A percentile compares a stretch with the other conserved stretches of the same genome.
Conservation (phyloP, 176 grass and related monocot species). For the Rhipidocladum racemiflorum region DNA sequence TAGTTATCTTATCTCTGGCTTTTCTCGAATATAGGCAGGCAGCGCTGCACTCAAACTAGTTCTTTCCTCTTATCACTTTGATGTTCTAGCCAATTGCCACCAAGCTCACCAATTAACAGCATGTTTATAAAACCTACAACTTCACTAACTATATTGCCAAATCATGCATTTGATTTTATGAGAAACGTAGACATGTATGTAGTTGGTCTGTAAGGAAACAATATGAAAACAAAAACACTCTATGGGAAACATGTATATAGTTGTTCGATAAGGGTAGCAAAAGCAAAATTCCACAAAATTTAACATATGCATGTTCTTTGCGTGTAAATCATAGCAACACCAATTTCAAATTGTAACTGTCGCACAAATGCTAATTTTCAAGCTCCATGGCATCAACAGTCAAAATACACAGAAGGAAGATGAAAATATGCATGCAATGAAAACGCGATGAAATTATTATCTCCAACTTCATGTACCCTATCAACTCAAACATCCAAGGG, state of each 20-base stretch:
- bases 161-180: neutral
- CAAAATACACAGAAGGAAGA: conserved; percentile 7
- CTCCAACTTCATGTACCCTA: conserved; percentile 12
- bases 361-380: neutral
- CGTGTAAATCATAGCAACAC: neutral
- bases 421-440: conserved; percentile 17
- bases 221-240: conserved; percentile 3
- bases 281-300: neutral
- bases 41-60: conserved; percentile 41
- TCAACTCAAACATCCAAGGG: conserved; percentile 5
- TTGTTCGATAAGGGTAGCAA: conserved; percentile 16
- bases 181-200: neutral
- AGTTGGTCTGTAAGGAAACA: neutral
- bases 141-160: neutral
- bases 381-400: neutral
- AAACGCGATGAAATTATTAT: conserved; percentile 31
- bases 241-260: conserved; percentile 10
- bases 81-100: conserved; percentile 15
- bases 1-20: conserved; percentile 57
- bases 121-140: neutral
- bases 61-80: conserved; percentile 24
- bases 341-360: neutral
- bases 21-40: conserved; percentile 38
- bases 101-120: conserved; percentile 8
- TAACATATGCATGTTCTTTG: neutral